Conservation (phyloP, 306 rosid species). For the Cicer cuneatum region DNA sequence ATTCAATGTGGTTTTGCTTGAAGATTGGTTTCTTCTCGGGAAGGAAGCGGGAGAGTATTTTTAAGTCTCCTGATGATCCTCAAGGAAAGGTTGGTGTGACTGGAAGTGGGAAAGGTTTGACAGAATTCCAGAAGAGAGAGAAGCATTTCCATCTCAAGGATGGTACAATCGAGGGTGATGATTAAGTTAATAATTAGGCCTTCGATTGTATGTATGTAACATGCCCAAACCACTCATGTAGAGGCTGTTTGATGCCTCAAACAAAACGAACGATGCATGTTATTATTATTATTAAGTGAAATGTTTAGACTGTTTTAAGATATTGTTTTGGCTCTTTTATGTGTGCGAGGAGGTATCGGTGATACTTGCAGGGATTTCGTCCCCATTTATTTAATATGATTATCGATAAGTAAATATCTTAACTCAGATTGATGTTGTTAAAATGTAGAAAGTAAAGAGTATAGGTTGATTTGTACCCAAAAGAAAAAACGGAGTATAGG, state of each 20-base stretch:
- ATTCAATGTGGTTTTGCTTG: conserved; percentile 29
- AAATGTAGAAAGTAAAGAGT: too few species aligned
- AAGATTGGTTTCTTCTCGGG: conserved; percentile 96
- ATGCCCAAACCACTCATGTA: conserved; percentile 39
- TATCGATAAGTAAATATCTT: too few species aligned
- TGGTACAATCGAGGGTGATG: conserved; percentile 78
- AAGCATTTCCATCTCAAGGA: conserved; percentile 98
- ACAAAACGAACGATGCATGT: conserved; percentile 20
- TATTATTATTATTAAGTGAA: conserved; percentile 21
- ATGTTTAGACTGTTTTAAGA: conserved; percentile 7
- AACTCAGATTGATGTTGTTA: too few species aligned
- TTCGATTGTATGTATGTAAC: conserved; percentile 45
- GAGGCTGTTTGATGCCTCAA: conserved; percentile 26
- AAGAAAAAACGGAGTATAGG: too few species aligned
- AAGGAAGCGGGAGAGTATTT: conserved; percentile 93
- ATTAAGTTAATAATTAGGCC: conserved; percentile 46
- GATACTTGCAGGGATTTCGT: too few species aligned
- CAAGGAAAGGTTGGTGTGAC: conserved; percentile 97
- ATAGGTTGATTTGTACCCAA: too few species aligned
- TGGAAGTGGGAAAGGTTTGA: conserved; percentile 98
- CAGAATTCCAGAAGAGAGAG: conserved; percentile 94
- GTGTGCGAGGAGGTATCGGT: too few species aligned
- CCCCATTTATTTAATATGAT: too few species aligned
- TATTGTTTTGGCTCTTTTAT: not conserved
- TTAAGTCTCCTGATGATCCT: conserved; percentile 98